phyloP scores from a whole-genome alignment of 495 filamentous ascomycete genomes.

The Penicillium canescens region DNA sequence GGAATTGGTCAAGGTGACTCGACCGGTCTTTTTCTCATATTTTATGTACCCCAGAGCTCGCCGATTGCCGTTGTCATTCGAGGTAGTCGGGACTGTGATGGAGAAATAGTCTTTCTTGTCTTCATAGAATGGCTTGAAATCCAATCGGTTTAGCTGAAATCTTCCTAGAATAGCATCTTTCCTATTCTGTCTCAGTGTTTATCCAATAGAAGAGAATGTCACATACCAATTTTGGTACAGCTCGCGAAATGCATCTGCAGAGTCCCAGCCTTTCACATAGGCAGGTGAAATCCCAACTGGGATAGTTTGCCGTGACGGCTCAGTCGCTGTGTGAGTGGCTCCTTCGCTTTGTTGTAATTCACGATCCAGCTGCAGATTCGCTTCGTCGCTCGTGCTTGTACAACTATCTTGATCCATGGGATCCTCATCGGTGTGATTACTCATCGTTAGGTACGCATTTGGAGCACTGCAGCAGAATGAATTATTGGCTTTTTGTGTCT shows the following conservation, averaged over 20 bases:
- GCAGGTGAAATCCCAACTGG: background rate
- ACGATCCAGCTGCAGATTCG: background rate
- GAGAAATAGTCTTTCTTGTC: too few species aligned
- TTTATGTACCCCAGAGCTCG: constrained; percentile 10
- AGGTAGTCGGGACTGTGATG: too few species aligned
- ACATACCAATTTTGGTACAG: constrained; percentile 4
- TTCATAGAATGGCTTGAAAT: too few species aligned
- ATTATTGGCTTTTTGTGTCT: background rate
- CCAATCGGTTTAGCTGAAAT: too few species aligned
- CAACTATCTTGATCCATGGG: background rate
- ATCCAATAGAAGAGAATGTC: background rate
- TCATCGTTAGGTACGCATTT: background rate
- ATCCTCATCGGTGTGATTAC: background rate
- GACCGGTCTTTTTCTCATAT: constrained; percentile 11
- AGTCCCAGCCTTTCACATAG: constrained; percentile 1
- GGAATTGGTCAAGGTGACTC: constrained; percentile 8
- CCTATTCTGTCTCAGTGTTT: background rate
- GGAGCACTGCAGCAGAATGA: background rate
- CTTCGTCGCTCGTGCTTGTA: background rate
- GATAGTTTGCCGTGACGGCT: background rate
- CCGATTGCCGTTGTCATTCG: too few species aligned
- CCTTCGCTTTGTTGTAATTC: background rate
- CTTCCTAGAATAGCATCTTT: background rate
- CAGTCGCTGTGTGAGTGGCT: background rate
- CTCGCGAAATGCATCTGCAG: background rate